Conservation (phyloP, 2,329 filamentous ascomycete genomes). For the Uncinocarpus reesii region DNA sequence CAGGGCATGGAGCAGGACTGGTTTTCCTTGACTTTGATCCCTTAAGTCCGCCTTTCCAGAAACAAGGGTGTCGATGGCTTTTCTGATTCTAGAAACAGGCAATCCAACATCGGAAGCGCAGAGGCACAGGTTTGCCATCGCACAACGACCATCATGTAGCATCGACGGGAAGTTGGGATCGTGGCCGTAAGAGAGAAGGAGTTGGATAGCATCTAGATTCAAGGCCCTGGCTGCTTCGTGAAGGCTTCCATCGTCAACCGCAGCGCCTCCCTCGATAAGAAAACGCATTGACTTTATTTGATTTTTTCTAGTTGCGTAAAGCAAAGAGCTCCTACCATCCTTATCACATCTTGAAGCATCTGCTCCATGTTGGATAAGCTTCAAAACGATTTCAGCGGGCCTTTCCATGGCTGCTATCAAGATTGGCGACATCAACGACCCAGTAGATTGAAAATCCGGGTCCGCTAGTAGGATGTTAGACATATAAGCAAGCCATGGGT, state of each 20-base stretch:
- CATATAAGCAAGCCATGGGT: slow-evolving; percentile 5
- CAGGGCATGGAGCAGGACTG: slow-evolving; percentile 50
- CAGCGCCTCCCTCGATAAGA: slow-evolving; percentile 47
- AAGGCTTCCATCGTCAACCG: slow-evolving; percentile 54
- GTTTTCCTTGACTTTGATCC: slow-evolving; percentile 38
- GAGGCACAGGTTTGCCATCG: slow-evolving; percentile 54
- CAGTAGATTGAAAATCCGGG: slow-evolving; percentile 45
- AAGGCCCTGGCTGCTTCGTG: slow-evolving; percentile 55
- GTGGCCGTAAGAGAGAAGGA: slow-evolving; percentile 51
- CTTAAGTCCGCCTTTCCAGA: slow-evolving; percentile 41
- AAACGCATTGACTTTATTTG: slow-evolving; percentile 44
- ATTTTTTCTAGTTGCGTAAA: slow-evolving; percentile 48
- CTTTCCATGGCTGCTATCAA: slow-evolving; percentile 49
- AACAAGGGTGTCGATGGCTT: slow-evolving; percentile 49
- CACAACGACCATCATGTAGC: slow-evolving; percentile 52
- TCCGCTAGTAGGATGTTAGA: slow-evolving; percentile 36
- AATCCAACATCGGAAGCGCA: slow-evolving; percentile 42
- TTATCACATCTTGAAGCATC: slow-evolving; percentile 51
- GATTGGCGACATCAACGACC: slow-evolving; percentile 48
- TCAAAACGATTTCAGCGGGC: slow-evolving; percentile 48
- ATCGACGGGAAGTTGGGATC: slow-evolving; percentile 56
- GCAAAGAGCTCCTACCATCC: slow-evolving; percentile 49
- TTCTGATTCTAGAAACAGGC: slow-evolving; percentile 41
- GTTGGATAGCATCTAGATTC: slow-evolving; percentile 46
- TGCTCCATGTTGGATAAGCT: slow-evolving; percentile 48